Base-by-base conservation (phyloP, 257 asterid species). In the Hygrophila difformis region DNA sequence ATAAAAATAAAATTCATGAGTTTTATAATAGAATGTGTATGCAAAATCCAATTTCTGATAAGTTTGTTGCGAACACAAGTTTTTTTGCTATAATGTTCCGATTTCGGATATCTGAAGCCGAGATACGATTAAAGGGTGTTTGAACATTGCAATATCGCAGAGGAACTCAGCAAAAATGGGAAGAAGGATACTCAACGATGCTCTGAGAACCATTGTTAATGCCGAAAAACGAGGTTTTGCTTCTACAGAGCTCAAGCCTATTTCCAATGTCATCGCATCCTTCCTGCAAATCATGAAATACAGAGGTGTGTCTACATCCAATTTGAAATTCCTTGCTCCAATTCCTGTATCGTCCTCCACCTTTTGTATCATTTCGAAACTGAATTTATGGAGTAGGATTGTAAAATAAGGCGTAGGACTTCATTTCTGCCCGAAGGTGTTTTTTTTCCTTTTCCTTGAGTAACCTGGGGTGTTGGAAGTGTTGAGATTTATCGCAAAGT, bases 241-340 rank as follows among this genome's bases (percentile, higher is more conserved):
- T 41, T 73, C 98, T 0, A 64, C 96, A 21, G 77, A 82, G 64
- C 94, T 89, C 16, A 63, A 76, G 49, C 96, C 94, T 8, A 21
- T 85, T 63, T 89, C 96, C 29, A 47, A 74, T 61, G 92, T 79
- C 63, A 71, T 84, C 47, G 61, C 96, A n/a, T 73, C 89, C 35
- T 89, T 89, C 69, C 82, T 89, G 18, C 87, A 85, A 52, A 89
- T 89, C 77, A 88, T 88, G 97, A 84, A 81, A 68, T 75, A 81
- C 68, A 66, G 95, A 74, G 97, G 97, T 84, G 53, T 6, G 4
- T 47, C 0, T 28, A 9, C 26, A 7, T 51, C 19, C 10, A 47
- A 8, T 19, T 54, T 50, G 47, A 23, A 50, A 10, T 44, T 13
- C 12, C 34, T n/a, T n/a, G n/a, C n/a, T n/a, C n/a, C n/a, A n/a